Base-by-base conservation (phyloP, 164 flowering plant genomes). In the Magnolia kwangsiensis region DNA sequence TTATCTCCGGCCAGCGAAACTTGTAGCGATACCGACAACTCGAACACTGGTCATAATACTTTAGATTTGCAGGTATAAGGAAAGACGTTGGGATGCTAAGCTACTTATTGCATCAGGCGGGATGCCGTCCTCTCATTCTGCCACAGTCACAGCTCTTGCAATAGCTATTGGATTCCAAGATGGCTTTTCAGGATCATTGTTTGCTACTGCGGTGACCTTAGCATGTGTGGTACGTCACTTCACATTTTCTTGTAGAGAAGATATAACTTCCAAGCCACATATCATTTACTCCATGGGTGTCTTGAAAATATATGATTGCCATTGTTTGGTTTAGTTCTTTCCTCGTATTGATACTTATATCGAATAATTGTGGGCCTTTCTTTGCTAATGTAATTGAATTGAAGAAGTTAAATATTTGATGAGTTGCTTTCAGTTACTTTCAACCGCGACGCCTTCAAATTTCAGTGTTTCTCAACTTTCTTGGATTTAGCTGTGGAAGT, bases 101-200 rank as follows among this genome's bases (percentile, higher is more conserved):
- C 88, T 82, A 79, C 88, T 96, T 51, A 64, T 90, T 77, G 91
- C 89, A 59, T 92, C 99, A 20, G 99, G 99, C 72, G 99, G 99
- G 71, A 96, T 96, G 99, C 99, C 99, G 20, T 96, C 99, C 3
- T 91, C 99, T 18, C 99, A 96, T 88, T 91, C 98, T 76, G 88
- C 99, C 19, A 92, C 96, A 16, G 99, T 94, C 49, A 85, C 89
- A 79, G 98, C 97, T 77, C 91, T 96, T 73, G 96, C 97, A 24
- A 63, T 77, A 37, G 90, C 94, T 21, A 72, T 91, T 79, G 99
- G 99, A 18, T 84, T 89, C 31, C 90, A 89, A 76, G 97, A 96
- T 72, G 96, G 99, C 72, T 87, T 91, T 79, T 93, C 89, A 64
- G 94, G 95, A 82, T 84, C 98, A 1, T 8, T 78, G 7, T 96